Base-by-base conservation (phyloP, 106 monocot species). In the Dendrobium chrysotoxum region DNA sequence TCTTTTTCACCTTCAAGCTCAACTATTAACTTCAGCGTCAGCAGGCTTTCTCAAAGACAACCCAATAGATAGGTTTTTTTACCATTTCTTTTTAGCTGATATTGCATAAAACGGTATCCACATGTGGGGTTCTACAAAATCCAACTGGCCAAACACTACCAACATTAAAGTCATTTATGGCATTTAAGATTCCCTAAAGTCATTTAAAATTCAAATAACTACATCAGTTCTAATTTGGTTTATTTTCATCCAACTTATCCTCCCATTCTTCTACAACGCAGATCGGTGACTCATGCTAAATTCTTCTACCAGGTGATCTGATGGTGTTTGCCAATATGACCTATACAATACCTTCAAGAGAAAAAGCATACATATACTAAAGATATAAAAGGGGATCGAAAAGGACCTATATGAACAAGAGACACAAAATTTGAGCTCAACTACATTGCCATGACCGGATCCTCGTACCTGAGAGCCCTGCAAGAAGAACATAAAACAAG, bases 391-490 rank as follows among this genome's bases (percentile, higher is more conserved):
- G 70, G 35, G 16, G 70, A 70, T 70, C 70, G 15, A 70, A 35
- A 23, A 40, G 28, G 13, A 98, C 98, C 84, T 89, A 79, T 95
- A 98, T 38, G 98, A 98, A 80, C 98, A 98, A 15, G 98, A 92
- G 53, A 83, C 83, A 81, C 98, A 98, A 85, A 95, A 98, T 65
- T 89, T 94, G 68, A 98, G 72, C 61, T 89, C 86, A 80, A 98
- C 82, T 20, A 83, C 84, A 15, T 68, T 83, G 74, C 89, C 94
- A 70, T 89, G 87, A 25, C 84, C 92, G 23, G 68, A 26, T 35
- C 90, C 97, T 78, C 84, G 77, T 55, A 86, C 75, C 77, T 84
- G 82, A 84, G 83, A 44, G 17, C 79, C 79, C 87, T 86, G 75
- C 84, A 46, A 40, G 20, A 39, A 44, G 15, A 79, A 45, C 46